Evolutionary conservation across 192 early-diverging fungal species (phyloP), one percentile per base, ranked within the genome.

Genomic region (Coemansia sp.): DNA sequence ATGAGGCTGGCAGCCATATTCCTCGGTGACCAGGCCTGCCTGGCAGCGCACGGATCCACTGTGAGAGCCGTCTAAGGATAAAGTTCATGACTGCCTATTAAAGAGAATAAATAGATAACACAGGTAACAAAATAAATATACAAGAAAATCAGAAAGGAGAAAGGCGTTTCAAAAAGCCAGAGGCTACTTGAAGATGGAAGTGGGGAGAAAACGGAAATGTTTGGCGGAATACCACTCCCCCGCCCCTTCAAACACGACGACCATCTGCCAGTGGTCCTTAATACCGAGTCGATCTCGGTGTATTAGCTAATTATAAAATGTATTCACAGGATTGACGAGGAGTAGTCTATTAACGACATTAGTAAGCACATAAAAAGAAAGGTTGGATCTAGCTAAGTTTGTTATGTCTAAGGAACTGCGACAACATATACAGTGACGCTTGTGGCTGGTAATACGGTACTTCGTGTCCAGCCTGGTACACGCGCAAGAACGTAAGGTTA

Each of bases 401-500:
- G 12, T 72, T 57, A 11, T 66, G 53, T 31, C 58, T 36, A 4
- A 94, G 72, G 89, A 94, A 98, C 66, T 84, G 84, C 72, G 92
- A 92, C 73, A 98, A 86, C 87, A 98, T 92, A 75, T 94, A 92
- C 39, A 90, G 74, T 38, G 89, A 86, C 55, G 89, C 87, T 66
- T 88, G 86, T 62, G 96, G 93, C 85, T 95, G 92, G 78, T 98
- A 94, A 74, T 93, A 94, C 11, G 96, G 94, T 17, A 90, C 88
- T 88, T 94, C 93, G 64, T 94, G 93, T 8, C 97, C 94, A 23
- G 92, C 94, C 73, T 92, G 90, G 67, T 87, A 94, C 4, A 94
- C 85, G 25, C 90, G 84, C 70, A 99, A 75, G 85, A 93, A 97
- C 17, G 93, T 87, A 25, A 99, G 85, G 38, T 84, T 85, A 17